phyloP scores from a whole-genome alignment of 208 protist species.

The Acanthamoeba castellanii region DNA sequence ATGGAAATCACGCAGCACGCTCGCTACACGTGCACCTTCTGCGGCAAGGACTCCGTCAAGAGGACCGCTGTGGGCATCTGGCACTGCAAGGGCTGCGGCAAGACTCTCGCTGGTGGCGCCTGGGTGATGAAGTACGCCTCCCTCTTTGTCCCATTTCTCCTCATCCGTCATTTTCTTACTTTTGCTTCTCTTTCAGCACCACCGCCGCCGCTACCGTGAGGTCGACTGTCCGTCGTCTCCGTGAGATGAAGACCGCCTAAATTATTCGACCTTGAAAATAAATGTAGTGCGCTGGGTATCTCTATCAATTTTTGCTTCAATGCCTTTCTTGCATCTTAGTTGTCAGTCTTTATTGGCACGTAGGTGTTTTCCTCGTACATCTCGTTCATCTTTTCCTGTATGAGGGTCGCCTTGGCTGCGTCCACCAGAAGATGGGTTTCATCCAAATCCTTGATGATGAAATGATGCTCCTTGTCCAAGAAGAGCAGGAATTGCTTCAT shows the following conservation, averaged over 20 bases:
- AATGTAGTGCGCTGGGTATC: conserved; percentile 56
- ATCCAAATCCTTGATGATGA: conserved; percentile 55
- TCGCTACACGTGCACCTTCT: conserved; percentile 99
- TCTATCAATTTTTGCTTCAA: neutral
- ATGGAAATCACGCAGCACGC: conserved; percentile 98
- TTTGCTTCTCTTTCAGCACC: conserved; percentile 93
- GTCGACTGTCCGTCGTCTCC: conserved; percentile 98
- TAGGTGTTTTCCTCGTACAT: conserved; percentile 56
- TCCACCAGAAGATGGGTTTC: conserved; percentile 21
- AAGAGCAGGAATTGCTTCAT: conserved; percentile 56
- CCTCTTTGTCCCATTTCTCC: conserved; percentile 16
- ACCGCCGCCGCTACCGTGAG: conserved; percentile 95
- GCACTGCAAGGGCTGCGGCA: conserved; percentile 97
- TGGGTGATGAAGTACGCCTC: conserved; percentile 93
- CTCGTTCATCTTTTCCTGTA: conserved; percentile 37
- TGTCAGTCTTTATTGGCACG: conserved; percentile 13
- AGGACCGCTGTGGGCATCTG: conserved; percentile 99
- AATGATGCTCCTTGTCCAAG: conserved; percentile 61
- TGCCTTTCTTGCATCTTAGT: neutral
- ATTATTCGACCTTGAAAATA: conserved; percentile 18
- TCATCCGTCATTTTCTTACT: neutral
- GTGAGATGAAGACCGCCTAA: conserved; percentile 88
- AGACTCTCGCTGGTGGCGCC: conserved; percentile 98
- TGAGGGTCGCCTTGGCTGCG: neutral
- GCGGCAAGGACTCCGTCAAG: conserved; percentile 97